Percentiles rank a stretch among this genome's conserved stretches.
Conservation (phyloP, 2,329 filamentous ascomycete genomes). For the Calonectria pteridis region DNA sequence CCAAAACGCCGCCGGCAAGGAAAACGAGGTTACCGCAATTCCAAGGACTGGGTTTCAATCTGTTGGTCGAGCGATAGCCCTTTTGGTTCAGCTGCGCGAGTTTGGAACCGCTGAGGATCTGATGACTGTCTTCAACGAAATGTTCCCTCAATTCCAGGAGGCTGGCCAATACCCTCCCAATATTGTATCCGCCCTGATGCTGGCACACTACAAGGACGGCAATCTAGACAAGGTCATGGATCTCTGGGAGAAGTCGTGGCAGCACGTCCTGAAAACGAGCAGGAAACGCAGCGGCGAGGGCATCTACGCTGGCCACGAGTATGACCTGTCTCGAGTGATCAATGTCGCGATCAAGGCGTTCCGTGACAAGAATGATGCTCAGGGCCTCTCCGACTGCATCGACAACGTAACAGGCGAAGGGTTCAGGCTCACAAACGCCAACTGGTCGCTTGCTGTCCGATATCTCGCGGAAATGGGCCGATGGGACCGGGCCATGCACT, state of each 20-base stretch:
- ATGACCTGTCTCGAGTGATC: conserved; percentile 64
- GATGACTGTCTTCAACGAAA: conserved; percentile 64
- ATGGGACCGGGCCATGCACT: conserved; percentile 75
- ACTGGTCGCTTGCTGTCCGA: conserved; percentile 85
- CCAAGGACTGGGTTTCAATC: conserved; percentile 44
- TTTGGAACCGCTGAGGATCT: conserved; percentile 69
- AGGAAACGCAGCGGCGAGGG: conserved; percentile 36
- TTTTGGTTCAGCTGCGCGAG: conserved; percentile 53
- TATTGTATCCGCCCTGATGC: conserved; percentile 77
- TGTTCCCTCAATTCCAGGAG: conserved; percentile 51
- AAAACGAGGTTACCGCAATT: conserved; percentile 35
- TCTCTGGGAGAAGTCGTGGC: conserved; percentile 75
- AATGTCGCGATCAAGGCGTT: conserved; percentile 63
- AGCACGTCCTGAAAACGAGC: conserved; percentile 59
- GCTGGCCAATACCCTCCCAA: conserved; percentile 60
- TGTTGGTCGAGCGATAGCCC: conserved; percentile 49
- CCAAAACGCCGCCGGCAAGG: background rate
- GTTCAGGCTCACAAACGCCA: conserved; percentile 79
- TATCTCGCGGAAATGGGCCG: conserved; percentile 71
- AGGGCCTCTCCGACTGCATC: conserved; percentile 64
- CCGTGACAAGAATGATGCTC: conserved; percentile 54
- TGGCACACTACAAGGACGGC: conserved; percentile 68
- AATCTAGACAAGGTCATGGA: conserved; percentile 71
- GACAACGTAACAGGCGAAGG: conserved; percentile 71
- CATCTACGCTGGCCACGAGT: conserved; percentile 63